Base-by-base conservation (phyloP, 352 stramenopile species). In the Pythium coloratum region DNA sequence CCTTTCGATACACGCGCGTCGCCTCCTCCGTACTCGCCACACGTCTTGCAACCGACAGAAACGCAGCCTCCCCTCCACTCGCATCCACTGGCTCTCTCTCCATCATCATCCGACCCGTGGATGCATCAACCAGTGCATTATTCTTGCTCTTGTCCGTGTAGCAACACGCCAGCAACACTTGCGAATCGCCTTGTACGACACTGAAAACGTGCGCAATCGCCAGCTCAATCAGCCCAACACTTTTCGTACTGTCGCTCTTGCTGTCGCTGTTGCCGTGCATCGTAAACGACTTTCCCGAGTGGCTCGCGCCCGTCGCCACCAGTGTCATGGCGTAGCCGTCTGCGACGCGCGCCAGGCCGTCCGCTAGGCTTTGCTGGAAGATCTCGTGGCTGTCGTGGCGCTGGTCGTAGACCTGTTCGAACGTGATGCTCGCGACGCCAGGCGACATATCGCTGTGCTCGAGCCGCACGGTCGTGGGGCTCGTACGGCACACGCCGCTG, bases 381-480 rank as follows among this genome's bases (percentile, higher is more conserved):
- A 94, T 56, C 40, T 72, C 60, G 0, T 59, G 58, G 49, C 66
- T 86, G 49, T 57, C 59, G 66, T 86, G 70, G 18, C 70, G 30
- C 4, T 71, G 36, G 70, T 91, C 84, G 30, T 80, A 91, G 28
- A 92, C 84, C 26, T 80, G 77, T 59, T 94, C 81, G 58, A 92
- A 94, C 32, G 74, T 83, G 72, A 94, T 90, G 56, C 76, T 91
- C 33, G 86, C 81, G 38, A 92, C 82, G 16, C 84, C 82, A 0
- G 84, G 82, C 36, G 82, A 91, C 79, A 92, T 85, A 20, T 83
- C 78, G 62, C 84, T 91, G 76, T 91, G 79, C 70, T 94, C 84
- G 28, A 94, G 53, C 0, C 84, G 82, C 53, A 92, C 78, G 49
- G 75, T 86, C 18, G 78, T 85, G 33, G 80, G 61, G 61, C 83